Evolutionary conservation across 176 grass and related monocot genomes (phyloP).

Genomic region (Puccinellia tenuiflora): DNA sequence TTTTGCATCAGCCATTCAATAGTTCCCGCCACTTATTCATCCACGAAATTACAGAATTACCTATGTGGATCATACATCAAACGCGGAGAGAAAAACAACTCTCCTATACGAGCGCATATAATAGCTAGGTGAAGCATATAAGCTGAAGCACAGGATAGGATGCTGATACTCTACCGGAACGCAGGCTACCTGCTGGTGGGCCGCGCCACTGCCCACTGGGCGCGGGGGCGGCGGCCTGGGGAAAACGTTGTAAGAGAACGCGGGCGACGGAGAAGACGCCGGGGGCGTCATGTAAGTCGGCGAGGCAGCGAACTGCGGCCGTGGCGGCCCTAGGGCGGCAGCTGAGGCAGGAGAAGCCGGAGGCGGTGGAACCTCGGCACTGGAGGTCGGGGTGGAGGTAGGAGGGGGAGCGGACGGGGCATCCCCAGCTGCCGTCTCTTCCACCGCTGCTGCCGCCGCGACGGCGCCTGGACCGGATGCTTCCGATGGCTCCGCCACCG

Average conservation of each 20-base stretch:
- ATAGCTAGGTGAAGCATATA: background rate
- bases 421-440: background rate
- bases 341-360: constrained; percentile 7
- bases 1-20: background rate
- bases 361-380: background rate
- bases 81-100: background rate
- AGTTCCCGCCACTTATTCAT: background rate
- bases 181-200: constrained; percentile 31
- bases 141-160: background rate
- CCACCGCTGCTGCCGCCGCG: background rate
- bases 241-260: constrained; percentile 58
- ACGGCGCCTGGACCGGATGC: background rate
- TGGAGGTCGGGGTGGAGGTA: background rate
- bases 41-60: background rate
- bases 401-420: background rate
- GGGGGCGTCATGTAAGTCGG: constrained; percentile 33
- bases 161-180: constrained; percentile 43
- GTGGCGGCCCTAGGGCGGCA: constrained; percentile 41
- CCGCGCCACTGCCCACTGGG: constrained; percentile 6
- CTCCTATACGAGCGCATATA: background rate
- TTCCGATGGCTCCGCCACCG: background rate
- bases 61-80: background rate
- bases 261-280: constrained; percentile 21
- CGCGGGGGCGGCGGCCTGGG: constrained; percentile 36
- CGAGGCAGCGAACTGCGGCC: constrained; percentile 39